A percentile compares a stretch with the other conserved stretches of the same genome.
Conservation (phyloP, 2,329 filamentous ascomycete species). For the Delphinella strobiligena region DNA sequence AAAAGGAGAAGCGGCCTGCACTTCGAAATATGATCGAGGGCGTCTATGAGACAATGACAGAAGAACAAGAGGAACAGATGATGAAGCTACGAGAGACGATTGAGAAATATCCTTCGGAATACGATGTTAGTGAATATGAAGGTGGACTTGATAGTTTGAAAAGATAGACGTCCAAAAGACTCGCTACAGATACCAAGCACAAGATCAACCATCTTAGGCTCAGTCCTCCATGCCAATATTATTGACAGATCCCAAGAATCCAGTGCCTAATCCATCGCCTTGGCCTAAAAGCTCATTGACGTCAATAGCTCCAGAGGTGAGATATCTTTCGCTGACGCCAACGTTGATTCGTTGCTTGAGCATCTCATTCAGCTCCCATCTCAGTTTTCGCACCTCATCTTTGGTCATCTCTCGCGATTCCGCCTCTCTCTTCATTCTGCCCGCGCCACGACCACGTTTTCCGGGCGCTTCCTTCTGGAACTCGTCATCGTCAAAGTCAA, state of each 20-base stretch:
- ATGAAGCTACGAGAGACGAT: conserved; percentile 62
- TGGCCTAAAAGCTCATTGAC: conserved; percentile 54
- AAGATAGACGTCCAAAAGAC: conserved; percentile 6
- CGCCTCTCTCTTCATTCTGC: conserved; percentile 63
- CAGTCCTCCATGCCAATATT: conserved; percentile 28
- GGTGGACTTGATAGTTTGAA: conserved; percentile 56
- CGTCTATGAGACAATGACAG: conserved; percentile 78
- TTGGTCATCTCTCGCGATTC: conserved; percentile 57
- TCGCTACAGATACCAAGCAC: not conserved
- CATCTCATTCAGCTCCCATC: conserved; percentile 59
- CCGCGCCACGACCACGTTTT: conserved; percentile 51
- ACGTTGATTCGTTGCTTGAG: conserved; percentile 67
- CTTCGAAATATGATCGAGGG: conserved; percentile 69
- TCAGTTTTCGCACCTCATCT: conserved; percentile 56
- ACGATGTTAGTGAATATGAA: conserved; percentile 68
- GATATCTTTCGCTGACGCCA: conserved; percentile 76
- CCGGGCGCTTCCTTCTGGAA: conserved; percentile 52
- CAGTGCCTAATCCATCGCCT: conserved; percentile 47
- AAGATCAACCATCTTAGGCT: no score
- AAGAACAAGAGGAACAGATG: conserved; percentile 67
- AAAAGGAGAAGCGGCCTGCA: conserved; percentile 67
- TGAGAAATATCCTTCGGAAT: conserved; percentile 81
- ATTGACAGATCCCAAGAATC: conserved; percentile 50
- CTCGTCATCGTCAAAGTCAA: conserved; percentile 86
- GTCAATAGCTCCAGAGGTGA: conserved; percentile 76